A percentile compares a stretch with the other conserved stretches of the same genome.
These are phyloP conservation scores for Candida sanyiensis DNA, from an alignment of 805 yeast species.

Conservation along the genomic window DNA sequence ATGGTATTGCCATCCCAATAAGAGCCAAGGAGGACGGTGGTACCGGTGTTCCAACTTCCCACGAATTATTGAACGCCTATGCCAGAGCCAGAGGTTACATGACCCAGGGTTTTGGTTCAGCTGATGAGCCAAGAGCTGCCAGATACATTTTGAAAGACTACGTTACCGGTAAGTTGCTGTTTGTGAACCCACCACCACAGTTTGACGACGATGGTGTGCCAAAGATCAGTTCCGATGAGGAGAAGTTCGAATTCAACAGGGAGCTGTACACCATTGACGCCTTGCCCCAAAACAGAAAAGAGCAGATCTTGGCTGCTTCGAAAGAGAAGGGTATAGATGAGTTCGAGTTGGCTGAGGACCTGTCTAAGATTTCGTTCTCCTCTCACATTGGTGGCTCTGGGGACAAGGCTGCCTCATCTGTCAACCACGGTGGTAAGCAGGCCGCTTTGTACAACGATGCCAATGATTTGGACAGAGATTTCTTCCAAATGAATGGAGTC, in stretches of 20 bases:
- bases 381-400: slow-evolving; percentile 59
- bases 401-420: slow-evolving; percentile 41
- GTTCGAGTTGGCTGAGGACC: slow-evolving; percentile 63
- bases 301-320: slow-evolving; percentile 64
- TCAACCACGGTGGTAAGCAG: slow-evolving; percentile 75
- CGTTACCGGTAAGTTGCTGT: slow-evolving; percentile 84
- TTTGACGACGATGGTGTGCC: slow-evolving; percentile 44
- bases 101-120: slow-evolving; percentile 96
- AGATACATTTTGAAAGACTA: slow-evolving; percentile 90
- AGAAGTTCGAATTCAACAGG: slow-evolving; percentile 59
- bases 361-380: slow-evolving; percentile 70
- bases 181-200: slow-evolving; percentile 83
- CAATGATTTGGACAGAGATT: slow-evolving; percentile 78
- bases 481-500: slow-evolving; percentile 63
- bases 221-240: slow-evolving; percentile 37
- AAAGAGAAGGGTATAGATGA: slow-evolving; percentile 48
- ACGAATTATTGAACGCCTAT: slow-evolving; percentile 83
- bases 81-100: slow-evolving; percentile 96
- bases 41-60: slow-evolving; percentile 80
- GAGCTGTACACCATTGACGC: slow-evolving; percentile 63
- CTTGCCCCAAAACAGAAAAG: slow-evolving; percentile 67
- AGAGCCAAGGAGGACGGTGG: slow-evolving; percentile 83
- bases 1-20: slow-evolving; percentile 84
- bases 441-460: slow-evolving; percentile 76
- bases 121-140: slow-evolving; percentile 93